These are phyloP conservation scores for Pythium coloratum DNA, from an alignment of 352 stramenopile species.

Conservation along the genomic window DNA sequence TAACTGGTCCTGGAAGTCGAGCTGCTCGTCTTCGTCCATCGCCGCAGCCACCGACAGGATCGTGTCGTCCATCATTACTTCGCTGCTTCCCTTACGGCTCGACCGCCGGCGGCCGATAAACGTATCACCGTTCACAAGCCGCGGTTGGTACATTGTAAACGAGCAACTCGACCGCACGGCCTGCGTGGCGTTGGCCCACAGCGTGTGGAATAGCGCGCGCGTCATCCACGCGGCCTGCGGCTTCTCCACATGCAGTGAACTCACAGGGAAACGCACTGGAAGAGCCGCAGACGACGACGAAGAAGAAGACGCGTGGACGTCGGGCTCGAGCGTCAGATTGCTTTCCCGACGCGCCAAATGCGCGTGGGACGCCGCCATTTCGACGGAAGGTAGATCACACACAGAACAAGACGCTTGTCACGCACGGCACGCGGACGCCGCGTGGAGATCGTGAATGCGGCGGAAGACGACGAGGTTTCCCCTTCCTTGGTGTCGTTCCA, in stretches of 20 bases:
- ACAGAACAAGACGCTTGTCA: not conserved
- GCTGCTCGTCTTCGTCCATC: constrained; percentile 29
- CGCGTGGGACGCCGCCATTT: constrained; percentile 7
- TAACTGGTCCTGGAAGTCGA: constrained; percentile 55
- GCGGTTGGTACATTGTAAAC: constrained; percentile 41
- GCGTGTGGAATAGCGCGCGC: constrained; percentile 56
- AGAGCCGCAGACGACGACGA: no score
- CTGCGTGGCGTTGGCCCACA: constrained; percentile 60
- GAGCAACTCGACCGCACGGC: constrained; percentile 59
- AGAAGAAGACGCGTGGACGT: not conserved
- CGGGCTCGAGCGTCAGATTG: constrained; percentile 63
- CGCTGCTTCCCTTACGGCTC: constrained; percentile 7
- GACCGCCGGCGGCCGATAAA: constrained; percentile 14
- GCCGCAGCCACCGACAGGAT: constrained; percentile 24
- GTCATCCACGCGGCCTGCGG: constrained; percentile 61
- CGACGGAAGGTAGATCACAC: not conserved
- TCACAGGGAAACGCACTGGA: not conserved
- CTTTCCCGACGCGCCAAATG: constrained; percentile 47
- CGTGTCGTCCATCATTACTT: constrained; percentile 14
- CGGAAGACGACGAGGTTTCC: not conserved
- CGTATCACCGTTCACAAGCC: constrained; percentile 22
- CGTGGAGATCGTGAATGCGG: not conserved
- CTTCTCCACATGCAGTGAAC: not conserved
- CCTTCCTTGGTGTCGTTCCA: not conserved
- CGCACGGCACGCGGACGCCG: not conserved